A percentile compares a stretch with the other conserved stretches of the same genome.
Evolutionary conservation across 805 yeast species (phyloP).

Genomic region (Metschnikowia santaceciliae): DNA sequence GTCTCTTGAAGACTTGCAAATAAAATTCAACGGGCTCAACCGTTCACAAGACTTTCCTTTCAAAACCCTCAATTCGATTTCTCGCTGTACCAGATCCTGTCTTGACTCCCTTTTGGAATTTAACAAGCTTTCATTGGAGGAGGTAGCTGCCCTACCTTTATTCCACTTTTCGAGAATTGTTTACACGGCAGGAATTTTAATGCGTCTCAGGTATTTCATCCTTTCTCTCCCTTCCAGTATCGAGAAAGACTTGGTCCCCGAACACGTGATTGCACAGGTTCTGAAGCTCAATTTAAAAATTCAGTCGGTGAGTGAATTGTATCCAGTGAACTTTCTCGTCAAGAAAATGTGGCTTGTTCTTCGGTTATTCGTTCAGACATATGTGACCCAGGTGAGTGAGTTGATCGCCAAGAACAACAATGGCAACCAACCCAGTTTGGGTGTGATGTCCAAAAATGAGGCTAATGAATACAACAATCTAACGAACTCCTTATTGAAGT

Average conservation of each 20-base stretch:
- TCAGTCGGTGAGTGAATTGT: conserved; percentile 24
- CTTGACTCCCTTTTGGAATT: conserved; percentile 47
- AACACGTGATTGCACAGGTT: conserved; percentile 35
- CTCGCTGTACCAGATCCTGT: conserved; percentile 53
- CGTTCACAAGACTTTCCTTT: conserved; percentile 18
- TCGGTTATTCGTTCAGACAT: conserved; percentile 58
- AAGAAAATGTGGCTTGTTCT: conserved; percentile 53
- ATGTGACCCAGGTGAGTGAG: conserved; percentile 48
- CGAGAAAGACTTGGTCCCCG: conserved; percentile 46
- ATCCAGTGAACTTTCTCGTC: conserved; percentile 45
- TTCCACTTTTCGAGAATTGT: conserved; percentile 53
- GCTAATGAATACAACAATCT: conserved; percentile 19
- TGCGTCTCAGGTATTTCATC: conserved; percentile 54
- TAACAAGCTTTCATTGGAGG: conserved; percentile 39
- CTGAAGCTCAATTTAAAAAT: conserved; percentile 27
- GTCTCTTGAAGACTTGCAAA: conserved; percentile 22
- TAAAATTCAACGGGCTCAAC: conserved; percentile 3
- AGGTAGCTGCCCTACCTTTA: conserved; percentile 55
- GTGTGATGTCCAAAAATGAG: conserved; percentile 15
- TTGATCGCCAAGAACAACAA: conserved; percentile 24
- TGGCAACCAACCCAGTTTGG: conserved; percentile 12
- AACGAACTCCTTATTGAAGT: conserved; percentile 7
- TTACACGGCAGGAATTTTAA: conserved; percentile 62
- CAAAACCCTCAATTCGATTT: conserved; percentile 40
- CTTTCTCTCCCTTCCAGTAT: conserved; percentile 47